phyloP scores from a whole-genome alignment of 2,329 filamentous ascomycete species.

The Verticillium albo-atrum region DNA sequence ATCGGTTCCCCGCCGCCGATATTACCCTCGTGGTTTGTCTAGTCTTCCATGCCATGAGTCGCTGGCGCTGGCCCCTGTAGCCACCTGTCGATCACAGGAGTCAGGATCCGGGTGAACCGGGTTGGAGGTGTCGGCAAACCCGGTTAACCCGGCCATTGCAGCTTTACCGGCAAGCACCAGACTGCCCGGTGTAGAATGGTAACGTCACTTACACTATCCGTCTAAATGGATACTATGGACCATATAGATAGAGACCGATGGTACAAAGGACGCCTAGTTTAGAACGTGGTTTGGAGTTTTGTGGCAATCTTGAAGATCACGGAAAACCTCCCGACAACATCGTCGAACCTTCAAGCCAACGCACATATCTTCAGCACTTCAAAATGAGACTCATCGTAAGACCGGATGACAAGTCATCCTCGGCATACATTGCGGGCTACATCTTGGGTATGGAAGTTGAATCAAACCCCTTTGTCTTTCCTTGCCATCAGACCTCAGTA shows the following conservation, averaged over 20 bases:
- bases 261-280: background rate
- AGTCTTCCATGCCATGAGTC: background rate
- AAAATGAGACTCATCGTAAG: constrained; percentile 70
- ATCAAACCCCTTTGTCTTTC: fast-evolving
- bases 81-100: too few relatives aligned
- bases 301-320: background rate
- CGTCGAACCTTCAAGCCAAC: background rate
- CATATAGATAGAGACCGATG: background rate
- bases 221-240: background rate
- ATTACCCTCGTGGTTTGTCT: background rate
- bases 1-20: background rate
- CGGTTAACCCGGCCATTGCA: background rate
- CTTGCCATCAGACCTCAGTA: constrained; percentile 25
- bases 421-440: constrained; percentile 67
- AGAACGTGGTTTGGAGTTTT: background rate
- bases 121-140: background rate
- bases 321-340: background rate
- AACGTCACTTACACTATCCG: background rate
- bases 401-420: constrained; percentile 57
- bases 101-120: background rate
- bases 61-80: background rate
- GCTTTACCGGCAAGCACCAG: background rate
- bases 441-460: constrained; percentile 52
- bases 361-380: constrained; percentile 4
- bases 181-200: background rate